These are phyloP conservation scores for Beauveria sp. DNA, from an alignment of 2,329 filamentous ascomycete species.

Conservation along the genomic window DNA sequence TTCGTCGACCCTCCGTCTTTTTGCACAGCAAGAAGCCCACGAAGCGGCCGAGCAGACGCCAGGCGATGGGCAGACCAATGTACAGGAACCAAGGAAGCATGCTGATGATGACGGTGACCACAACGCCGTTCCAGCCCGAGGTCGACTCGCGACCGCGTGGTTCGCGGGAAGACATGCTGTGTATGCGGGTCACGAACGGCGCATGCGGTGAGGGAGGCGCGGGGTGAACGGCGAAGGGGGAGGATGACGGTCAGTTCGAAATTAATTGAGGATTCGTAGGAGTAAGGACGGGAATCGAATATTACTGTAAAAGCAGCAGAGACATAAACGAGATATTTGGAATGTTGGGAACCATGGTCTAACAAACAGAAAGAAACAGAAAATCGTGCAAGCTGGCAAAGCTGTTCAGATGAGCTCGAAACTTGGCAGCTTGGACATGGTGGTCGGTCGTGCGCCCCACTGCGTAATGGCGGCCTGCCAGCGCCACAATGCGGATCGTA, in stretches of 20 bases:
- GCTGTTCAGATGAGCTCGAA: conserved; percentile 5
- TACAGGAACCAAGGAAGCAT: conserved; percentile 24
- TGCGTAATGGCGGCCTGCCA: not conserved
- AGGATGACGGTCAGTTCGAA: not conserved
- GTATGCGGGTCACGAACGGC: conserved; percentile 20
- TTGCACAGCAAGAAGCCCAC: conserved; percentile 55
- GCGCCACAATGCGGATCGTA: not conserved
- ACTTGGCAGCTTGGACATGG: not conserved
- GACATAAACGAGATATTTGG: no score
- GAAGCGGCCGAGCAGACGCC: conserved; percentile 33
- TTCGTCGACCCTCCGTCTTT: conserved; percentile 55
- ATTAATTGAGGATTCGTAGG: no score
- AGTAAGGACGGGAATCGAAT: no score
- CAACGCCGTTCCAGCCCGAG: conserved; percentile 17
- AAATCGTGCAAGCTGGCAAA: not conserved
- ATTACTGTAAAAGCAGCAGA: no score
- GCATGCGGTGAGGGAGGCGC: conserved; percentile 15
- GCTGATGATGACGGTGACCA: conserved; percentile 11
- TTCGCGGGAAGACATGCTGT: conserved; percentile 21
- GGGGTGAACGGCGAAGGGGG: not conserved
- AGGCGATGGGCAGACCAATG: conserved; percentile 26
- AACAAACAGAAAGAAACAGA: not conserved
- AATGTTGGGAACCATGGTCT: not conserved
- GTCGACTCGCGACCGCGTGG: conserved; percentile 20
- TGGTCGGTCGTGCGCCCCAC: conserved; percentile 4